Percentiles rank a stretch among this genome's conserved stretches.
These are phyloP conservation scores for Dactylellina haptotyla DNA, from an alignment of 2,329 filamentous ascomycete genomes.

Conservation along the genomic window DNA sequence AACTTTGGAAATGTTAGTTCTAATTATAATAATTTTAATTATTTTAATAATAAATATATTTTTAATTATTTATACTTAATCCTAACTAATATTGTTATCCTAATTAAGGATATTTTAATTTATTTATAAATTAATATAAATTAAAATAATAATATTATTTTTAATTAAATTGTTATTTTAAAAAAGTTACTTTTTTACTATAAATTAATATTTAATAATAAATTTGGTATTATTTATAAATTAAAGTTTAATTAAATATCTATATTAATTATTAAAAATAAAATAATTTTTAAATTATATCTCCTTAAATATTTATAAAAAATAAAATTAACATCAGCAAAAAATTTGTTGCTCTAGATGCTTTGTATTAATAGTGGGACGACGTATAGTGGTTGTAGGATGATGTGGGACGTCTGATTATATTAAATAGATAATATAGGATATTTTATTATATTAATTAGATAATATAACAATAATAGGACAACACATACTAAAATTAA, in stretches of 20 bases:
- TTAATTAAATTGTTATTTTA: neutral
- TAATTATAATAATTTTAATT: neutral
- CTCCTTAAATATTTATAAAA: neutral
- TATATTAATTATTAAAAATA: neutral
- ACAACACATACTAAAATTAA: neutral
- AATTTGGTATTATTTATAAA: neutral
- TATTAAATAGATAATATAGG: neutral
- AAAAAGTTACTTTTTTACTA: neutral
- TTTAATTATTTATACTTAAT: neutral
- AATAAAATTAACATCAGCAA: neutral
- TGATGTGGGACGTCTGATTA: neutral
- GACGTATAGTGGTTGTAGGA: neutral
- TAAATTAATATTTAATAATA: neutral
- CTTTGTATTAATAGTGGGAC: neutral
- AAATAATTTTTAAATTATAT: neutral
- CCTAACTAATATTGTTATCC: neutral
- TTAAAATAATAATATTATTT: neutral
- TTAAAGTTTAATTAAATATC: neutral
- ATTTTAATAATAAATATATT: neutral
- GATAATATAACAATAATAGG: neutral
- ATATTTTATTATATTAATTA: neutral
- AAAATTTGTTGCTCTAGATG: too few species aligned
- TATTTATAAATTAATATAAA: neutral
- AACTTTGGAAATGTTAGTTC: neutral
- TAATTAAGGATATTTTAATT: neutral